A percentile compares a stretch with the other conserved stretches of the same genome.
Evolutionary conservation across 192 early-diverging fungal genomes (phyloP).

Genomic region (Gonapodya prolifera): DNA sequence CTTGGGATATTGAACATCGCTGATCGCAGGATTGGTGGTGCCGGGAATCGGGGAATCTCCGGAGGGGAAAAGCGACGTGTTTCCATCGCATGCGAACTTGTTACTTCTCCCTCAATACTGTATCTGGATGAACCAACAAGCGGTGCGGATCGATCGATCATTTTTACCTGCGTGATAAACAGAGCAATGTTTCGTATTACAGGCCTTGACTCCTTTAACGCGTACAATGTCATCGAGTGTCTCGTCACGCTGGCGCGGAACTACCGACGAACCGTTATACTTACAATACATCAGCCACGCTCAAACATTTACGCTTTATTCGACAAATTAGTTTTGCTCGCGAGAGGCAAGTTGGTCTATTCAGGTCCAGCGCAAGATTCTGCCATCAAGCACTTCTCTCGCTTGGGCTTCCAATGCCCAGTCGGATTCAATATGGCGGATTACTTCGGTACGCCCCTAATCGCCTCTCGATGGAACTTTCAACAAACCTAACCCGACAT

Average conservation of each 20-base stretch:
- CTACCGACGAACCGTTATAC: constrained; percentile 70
- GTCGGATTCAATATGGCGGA: constrained; percentile 86
- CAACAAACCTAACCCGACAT: no score
- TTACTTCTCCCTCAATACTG: constrained; percentile 81
- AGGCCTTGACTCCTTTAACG: constrained; percentile 84
- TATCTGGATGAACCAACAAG: constrained; percentile 58
- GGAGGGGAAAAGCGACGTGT: constrained; percentile 91
- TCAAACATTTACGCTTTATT: constrained; percentile 84
- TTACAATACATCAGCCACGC: constrained; percentile 92
- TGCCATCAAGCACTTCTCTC: constrained; percentile 42
- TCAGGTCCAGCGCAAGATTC: constrained; percentile 58
- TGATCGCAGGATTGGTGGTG: constrained; percentile 61
- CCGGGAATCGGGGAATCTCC: constrained; percentile 63
- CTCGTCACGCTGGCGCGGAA: constrained; percentile 61
- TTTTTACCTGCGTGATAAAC: not conserved
- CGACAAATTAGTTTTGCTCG: constrained; percentile 75
- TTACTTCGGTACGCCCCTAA: constrained; percentile 30
- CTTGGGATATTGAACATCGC: constrained; percentile 73
- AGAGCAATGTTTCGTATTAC: not conserved
- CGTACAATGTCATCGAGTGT: constrained; percentile 86
- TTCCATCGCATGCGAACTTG: constrained; percentile 84
- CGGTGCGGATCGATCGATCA: constrained; percentile 9
- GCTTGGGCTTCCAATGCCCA: constrained; percentile 69
- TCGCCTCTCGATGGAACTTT: no score
- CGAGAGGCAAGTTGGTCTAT: constrained; percentile 68